Percentiles rank a stretch among this genome's conserved stretches.
Conservation (phyloP, 306 rosid genomes). For the Pueraria montana region DNA sequence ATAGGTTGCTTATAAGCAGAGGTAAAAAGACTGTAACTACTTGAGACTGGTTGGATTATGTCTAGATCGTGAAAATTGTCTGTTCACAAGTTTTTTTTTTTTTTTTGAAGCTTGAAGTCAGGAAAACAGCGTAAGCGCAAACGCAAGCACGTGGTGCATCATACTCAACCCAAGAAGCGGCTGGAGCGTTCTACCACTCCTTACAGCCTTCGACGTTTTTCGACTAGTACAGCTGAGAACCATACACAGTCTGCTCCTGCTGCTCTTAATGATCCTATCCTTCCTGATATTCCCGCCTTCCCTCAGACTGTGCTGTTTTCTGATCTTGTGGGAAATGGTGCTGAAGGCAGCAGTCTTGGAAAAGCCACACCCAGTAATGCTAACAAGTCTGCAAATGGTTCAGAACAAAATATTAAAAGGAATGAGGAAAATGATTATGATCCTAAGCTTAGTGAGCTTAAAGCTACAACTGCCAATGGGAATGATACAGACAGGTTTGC, state of each 20-base stretch:
- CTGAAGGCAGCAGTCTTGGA: constrained; percentile 46
- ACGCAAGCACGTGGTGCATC: constrained; percentile 66
- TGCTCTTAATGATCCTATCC: constrained; percentile 46
- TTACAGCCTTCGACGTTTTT: constrained; percentile 63
- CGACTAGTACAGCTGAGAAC: constrained; percentile 49
- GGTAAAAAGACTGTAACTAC: neutral
- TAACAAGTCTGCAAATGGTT: constrained; percentile 44
- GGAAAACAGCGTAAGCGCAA: constrained; percentile 72
- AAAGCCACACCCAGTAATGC: constrained; percentile 44
- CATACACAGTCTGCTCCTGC: constrained; percentile 54
- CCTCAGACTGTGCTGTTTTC: constrained; percentile 59
- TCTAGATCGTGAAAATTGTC: neutral
- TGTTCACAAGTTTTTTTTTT: constrained; percentile 28
- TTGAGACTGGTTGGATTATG: constrained; percentile 14
- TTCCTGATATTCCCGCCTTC: constrained; percentile 49
- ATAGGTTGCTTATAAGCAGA: neutral
- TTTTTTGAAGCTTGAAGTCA: constrained; percentile 60
- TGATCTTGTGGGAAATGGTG: constrained; percentile 53
- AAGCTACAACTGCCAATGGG: constrained; percentile 56
- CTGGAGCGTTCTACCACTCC: constrained; percentile 64
- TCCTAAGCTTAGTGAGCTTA: constrained; percentile 88
- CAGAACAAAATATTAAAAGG: constrained; percentile 40
- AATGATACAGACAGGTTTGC: constrained; percentile 56
- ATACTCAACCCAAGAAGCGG: constrained; percentile 73
- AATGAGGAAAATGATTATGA: constrained; percentile 69